Percentiles rank a stretch among this genome's conserved stretches.
Conservation (phyloP, 208 protist genomes). For the Ichthyophonus hoferi region DNA sequence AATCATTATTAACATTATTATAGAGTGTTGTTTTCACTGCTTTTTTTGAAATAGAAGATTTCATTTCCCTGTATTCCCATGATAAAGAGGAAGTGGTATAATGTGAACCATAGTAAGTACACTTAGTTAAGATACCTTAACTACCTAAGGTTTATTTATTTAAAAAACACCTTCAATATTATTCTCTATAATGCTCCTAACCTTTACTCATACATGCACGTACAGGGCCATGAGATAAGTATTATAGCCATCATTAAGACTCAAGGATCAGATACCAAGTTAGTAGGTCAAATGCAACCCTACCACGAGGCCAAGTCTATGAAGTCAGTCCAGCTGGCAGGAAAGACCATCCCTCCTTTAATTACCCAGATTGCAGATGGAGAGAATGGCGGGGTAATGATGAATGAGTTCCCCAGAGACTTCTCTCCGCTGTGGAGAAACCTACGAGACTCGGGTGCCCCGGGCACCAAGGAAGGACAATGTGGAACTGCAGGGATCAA, state of each 20-base stretch:
- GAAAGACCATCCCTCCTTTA: background rate
- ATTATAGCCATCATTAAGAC: constrained; percentile 18
- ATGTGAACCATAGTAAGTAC: no score
- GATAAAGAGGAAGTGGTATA: no score
- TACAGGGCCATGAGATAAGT: background rate
- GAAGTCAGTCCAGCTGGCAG: background rate
- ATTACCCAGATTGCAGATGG: constrained; percentile 27
- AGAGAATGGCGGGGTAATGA: constrained; percentile 29
- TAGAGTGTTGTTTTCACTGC: no score
- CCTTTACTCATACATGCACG: no score
- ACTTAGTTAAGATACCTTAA: no score
- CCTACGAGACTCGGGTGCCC: background rate
- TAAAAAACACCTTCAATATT: no score
- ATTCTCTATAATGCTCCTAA: no score
- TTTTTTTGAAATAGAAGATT: no score
- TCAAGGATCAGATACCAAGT: constrained; percentile 14
- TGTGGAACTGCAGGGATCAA: background rate
- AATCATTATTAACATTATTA: no score
- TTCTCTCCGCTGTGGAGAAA: background rate
- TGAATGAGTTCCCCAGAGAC: constrained; percentile 29
- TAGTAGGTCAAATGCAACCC: constrained; percentile 23
- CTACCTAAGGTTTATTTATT: no score
- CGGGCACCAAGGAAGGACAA: background rate
- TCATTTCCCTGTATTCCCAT: no score
- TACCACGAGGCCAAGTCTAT: constrained; percentile 22